A percentile compares a stretch with the other conserved stretches of the same genome.
Evolutionary conservation across 2,329 filamentous ascomycete genomes (phyloP).

Genomic region (Epichloe uncinata): DNA sequence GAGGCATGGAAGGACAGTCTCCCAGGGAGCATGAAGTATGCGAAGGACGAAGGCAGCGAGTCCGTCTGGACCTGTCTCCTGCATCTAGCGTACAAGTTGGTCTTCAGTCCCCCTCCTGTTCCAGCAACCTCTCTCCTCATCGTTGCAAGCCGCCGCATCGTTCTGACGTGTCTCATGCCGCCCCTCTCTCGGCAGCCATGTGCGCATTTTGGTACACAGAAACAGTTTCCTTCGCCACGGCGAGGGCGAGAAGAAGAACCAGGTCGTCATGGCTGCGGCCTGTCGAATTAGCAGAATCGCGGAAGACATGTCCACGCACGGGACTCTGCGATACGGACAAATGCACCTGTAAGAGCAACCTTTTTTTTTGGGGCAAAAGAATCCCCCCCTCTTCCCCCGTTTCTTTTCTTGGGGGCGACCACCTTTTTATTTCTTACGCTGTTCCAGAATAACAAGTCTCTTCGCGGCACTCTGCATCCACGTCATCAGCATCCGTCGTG

Average conservation of each 20-base stretch:
- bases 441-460: constrained; percentile 20
- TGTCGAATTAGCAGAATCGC: constrained; percentile 24
- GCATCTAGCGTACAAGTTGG: constrained; percentile 25
- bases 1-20: constrained; percentile 23
- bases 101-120: too few species aligned
- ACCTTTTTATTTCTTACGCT: too few species aligned
- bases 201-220: constrained; percentile 23
- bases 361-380: background rate
- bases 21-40: constrained; percentile 17
- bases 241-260: constrained; percentile 15
- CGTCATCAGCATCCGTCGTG: constrained; percentile 21
- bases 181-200: constrained; percentile 12
- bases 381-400: too few species aligned
- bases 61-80: constrained; percentile 24
- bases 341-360: constrained; percentile 21
- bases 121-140: background rate
- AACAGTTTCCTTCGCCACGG: constrained; percentile 19
- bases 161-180: background rate
- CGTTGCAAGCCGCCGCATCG: background rate
- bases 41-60: constrained; percentile 19
- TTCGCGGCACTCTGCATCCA: constrained; percentile 26
- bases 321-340: constrained; percentile 22
- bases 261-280: constrained; percentile 19
- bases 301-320: constrained; percentile 24
- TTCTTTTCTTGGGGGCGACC: too few species aligned